A percentile compares a stretch with the other conserved stretches of the same genome.
Evolutionary conservation across 2,329 filamentous ascomycete genomes (phyloP).

Genomic region (Cercospora sojina): DNA sequence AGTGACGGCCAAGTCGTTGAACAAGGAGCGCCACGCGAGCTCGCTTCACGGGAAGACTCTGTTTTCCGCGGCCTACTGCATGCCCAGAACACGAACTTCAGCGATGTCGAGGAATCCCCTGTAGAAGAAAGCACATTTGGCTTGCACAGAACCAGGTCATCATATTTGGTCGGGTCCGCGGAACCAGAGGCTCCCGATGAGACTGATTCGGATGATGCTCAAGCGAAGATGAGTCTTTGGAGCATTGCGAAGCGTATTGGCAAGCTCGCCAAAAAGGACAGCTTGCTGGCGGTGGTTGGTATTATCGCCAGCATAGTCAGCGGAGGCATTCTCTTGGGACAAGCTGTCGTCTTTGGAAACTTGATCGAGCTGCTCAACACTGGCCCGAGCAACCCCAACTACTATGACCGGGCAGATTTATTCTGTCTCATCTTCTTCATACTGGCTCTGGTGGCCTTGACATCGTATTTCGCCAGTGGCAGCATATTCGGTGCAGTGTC

Average conservation of each 20-base stretch:
- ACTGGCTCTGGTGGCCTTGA: conserved; percentile 52
- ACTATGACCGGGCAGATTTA: conserved; percentile 36
- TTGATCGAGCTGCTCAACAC: conserved; percentile 51
- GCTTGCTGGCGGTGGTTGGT: conserved; percentile 43
- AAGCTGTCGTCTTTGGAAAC: conserved; percentile 58
- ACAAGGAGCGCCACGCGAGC: conserved; percentile 59
- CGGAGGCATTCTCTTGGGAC: conserved; percentile 56
- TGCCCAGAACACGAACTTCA: conserved; percentile 29
- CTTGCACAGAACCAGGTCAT: conserved; percentile 10
- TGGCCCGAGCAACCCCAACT: conserved; percentile 33
- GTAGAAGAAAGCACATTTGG: conserved; percentile 11
- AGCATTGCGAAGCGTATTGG: conserved; percentile 20
- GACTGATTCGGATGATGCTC: neutral
- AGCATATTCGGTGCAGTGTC: conserved; percentile 52
- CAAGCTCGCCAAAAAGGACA: conserved; percentile 38
- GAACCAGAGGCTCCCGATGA: neutral
- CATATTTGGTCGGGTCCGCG: neutral
- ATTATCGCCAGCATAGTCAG: conserved; percentile 48
- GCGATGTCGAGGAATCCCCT: neutral
- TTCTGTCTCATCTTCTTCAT: conserved; percentile 55
- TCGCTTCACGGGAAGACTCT: conserved; percentile 43
- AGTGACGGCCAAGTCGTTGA: conserved; percentile 65
- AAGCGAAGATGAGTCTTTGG: conserved; percentile 16
- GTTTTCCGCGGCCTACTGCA: conserved; percentile 34
- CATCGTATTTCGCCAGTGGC: conserved; percentile 46